phyloP scores from a whole-genome alignment of 108 stramenopile species.

The Nitzschia putrida region DNA sequence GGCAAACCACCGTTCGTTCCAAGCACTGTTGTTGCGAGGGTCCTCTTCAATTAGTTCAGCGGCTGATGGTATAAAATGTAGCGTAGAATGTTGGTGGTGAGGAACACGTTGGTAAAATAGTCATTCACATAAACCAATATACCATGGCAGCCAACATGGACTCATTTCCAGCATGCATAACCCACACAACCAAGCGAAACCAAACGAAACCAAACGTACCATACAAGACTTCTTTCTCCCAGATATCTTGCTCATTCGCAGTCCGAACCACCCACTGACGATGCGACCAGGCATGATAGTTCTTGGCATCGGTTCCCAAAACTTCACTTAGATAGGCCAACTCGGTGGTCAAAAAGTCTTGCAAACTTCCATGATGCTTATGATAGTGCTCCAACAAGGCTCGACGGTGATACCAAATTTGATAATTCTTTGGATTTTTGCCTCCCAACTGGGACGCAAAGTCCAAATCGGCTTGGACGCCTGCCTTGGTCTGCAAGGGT shows the following conservation, averaged over 20 bases:
- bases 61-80: conserved; percentile 4
- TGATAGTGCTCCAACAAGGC: conserved; percentile 75
- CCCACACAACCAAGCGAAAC: no score
- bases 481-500: background rate
- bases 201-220: conserved; percentile 1
- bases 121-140: no score
- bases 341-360: conserved; percentile 62
- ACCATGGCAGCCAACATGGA: no score
- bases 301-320: conserved; percentile 90
- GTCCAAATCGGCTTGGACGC: conserved; percentile 61
- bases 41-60: conserved; percentile 73
- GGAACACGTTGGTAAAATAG: background rate
- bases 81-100: background rate
- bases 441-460: conserved; percentile 83
- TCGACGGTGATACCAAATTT: conserved; percentile 97
- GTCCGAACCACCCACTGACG: conserved; percentile 88
- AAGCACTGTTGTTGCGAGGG: conserved; percentile 96
- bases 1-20: conserved; percentile 98
- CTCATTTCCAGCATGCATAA: no score
- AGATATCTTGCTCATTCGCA: conserved; percentile 48
- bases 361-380: background rate
- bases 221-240: conserved; percentile 80
- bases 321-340: conserved; percentile 80
- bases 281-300: conserved; percentile 98
- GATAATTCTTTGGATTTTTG: conserved; percentile 98